Base-by-base conservation (phyloP, 352 stramenopile species). In the Globisporangium rhizosaccharum region DNA sequence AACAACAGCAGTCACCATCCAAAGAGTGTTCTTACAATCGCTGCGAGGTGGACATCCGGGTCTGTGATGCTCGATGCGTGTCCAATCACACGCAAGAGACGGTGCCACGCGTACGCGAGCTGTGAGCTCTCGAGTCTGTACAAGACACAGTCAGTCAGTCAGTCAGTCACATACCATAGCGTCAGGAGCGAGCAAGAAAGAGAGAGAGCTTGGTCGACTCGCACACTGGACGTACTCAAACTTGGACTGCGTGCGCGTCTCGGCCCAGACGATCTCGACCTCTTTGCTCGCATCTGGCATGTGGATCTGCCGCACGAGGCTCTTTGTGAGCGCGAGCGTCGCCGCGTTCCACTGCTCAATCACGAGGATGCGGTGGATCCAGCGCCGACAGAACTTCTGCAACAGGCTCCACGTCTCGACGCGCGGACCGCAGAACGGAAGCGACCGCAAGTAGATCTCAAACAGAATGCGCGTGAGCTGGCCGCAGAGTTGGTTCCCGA, bases 261-360 rank as follows among this genome's bases (percentile, higher is more conserved):
- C 80, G 0, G 71, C 70, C 85, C 85, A 95, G 28, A 75, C 51
- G 42, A 95, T 88, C 42, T 92, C 76, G 6, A 95, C 62, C 23
- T 88, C 76, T 50, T 84, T 85, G 14, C 59, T 70, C n/a, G 61
- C 59, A 11, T 88, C 63, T 5, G 72, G 68, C 6, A 72, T 68
- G 57, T 87, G 68, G 28, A 95, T 63, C 55, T 88, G 85, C 18
- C 72, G 73, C 75, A 95, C 89, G 37, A 95, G 62, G 50, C 64
- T 86, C 47, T 74, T 74, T 17, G 85, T 92, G 50, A 95, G 70
- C 51, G 83, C 85, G 18, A 92, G 57, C 28, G 82, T 88, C 15
- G 82, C 72, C 8, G 72, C 70, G 51, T 95, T 93, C 85, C 85
- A 95, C 61, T 95, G 85, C 65, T 95, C 85, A 15, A 95, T 87